Conservation (phyloP, 2,329 filamentous ascomycete species). For the Apiospora phragmitis region DNA sequence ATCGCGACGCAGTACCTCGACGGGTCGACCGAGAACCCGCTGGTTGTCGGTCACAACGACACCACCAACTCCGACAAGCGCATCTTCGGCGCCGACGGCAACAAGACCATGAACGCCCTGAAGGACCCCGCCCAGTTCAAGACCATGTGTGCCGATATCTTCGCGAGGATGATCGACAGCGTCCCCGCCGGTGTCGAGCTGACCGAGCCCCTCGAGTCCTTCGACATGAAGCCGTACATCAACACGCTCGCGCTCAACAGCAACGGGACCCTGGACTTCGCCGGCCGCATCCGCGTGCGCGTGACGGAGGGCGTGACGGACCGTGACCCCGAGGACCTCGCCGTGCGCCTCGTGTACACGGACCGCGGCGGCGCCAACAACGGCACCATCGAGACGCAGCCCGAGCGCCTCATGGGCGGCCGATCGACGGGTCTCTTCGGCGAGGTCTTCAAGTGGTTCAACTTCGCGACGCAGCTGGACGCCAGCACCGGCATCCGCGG, state of each 20-base stretch:
- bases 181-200: conserved; percentile 32
- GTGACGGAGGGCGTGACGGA: conserved; percentile 11
- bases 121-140: conserved; percentile 38
- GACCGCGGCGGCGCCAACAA: conserved; percentile 18
- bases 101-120: conserved; percentile 43
- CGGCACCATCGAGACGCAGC: conserved; percentile 14
- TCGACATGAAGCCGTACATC: conserved; percentile 35
- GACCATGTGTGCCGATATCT: conserved; percentile 30
- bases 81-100: conserved; percentile 45
- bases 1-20: conserved; percentile 45
- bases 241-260: conserved; percentile 25
- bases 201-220: conserved; percentile 27
- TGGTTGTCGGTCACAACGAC: conserved; percentile 40
- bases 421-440: conserved; percentile 23
- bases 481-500: conserved; percentile 29
- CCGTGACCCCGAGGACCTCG: conserved; percentile 23
- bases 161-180: conserved; percentile 37
- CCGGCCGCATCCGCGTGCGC: conserved; percentile 7
- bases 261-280: conserved; percentile 18
- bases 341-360: conserved; percentile 22
- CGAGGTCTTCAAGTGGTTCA: conserved; percentile 31
- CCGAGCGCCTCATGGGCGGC: conserved; percentile 21
- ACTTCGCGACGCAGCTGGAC: conserved; percentile 28
- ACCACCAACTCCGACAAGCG: conserved; percentile 42
- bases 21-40: conserved; percentile 41